Conservation (phyloP, 2,329 filamentous ascomycete species). For the Aspergillus udagawae region DNA sequence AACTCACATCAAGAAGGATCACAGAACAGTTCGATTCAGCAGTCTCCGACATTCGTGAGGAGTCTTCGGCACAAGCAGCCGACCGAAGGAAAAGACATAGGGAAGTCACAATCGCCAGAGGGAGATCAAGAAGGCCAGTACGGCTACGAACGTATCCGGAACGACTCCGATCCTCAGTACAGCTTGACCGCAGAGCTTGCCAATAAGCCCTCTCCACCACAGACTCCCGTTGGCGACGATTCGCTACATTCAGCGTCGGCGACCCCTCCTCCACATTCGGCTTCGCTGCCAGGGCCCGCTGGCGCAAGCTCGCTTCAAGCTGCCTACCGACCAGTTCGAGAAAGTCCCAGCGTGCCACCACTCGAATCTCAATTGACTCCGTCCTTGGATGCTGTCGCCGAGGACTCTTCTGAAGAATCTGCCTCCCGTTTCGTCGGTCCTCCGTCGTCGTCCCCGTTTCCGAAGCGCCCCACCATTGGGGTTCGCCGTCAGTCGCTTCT, state of each 20-base stretch:
- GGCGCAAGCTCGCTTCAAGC: slow-evolving; percentile 19
- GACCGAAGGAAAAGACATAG: background rate
- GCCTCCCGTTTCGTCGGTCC: slow-evolving; percentile 7
- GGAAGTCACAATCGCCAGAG: background rate
- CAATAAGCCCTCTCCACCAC: slow-evolving; percentile 15
- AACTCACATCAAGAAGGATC: background rate
- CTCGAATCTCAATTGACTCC: slow-evolving; percentile 21
- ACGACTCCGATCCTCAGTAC: slow-evolving; percentile 6
- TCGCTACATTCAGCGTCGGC: slow-evolving; percentile 15
- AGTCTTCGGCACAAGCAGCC: background rate
- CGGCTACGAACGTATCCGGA: slow-evolving; percentile 11
- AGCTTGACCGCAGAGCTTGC: slow-evolving; percentile 15
- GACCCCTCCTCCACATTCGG: slow-evolving; percentile 16
- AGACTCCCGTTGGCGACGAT: slow-evolving; percentile 21
- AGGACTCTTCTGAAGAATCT: slow-evolving; percentile 15
- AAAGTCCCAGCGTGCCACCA: slow-evolving; percentile 9
- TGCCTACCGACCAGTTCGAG: slow-evolving; percentile 13
- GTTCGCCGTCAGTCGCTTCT: slow-evolving; percentile 39
- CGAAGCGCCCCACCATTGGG: slow-evolving; percentile 32
- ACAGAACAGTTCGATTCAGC: background rate
- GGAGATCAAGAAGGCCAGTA: background rate
- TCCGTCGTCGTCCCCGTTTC: slow-evolving; percentile 11
- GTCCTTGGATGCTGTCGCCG: slow-evolving; percentile 26
- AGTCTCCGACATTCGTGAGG: background rate
- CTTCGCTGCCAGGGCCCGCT: slow-evolving; percentile 15